These are phyloP conservation scores for Pseudogymnoascus sp. DNA, from an alignment of 2,329 filamentous ascomycete genomes.

Conservation along the genomic window DNA sequence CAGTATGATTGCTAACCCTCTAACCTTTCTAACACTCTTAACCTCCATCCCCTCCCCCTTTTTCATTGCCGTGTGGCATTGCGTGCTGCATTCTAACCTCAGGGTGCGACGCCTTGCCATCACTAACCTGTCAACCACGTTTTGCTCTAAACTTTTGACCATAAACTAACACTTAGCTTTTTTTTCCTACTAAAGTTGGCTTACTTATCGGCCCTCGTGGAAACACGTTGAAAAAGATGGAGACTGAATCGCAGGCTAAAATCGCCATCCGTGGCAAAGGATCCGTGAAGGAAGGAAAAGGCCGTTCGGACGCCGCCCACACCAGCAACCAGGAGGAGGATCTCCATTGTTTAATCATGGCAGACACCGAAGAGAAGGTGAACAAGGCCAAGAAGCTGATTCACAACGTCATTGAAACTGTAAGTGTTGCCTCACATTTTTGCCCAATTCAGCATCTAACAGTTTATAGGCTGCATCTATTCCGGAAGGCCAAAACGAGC, in stretches of 20 bases:
- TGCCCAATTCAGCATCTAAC: slow-evolving; percentile 26
- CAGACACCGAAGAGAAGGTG: slow-evolving; percentile 98
- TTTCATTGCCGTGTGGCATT: slow-evolving; percentile 35
- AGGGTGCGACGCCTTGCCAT: slow-evolving; percentile 28
- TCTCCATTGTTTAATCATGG: slow-evolving; percentile 98
- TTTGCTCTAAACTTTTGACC: slow-evolving; percentile 32
- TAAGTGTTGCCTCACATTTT: slow-evolving; percentile 41
- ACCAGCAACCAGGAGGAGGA: slow-evolving; percentile 99
- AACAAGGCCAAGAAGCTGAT: slow-evolving; percentile 98
- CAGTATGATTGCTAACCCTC: slow-evolving; percentile 99
- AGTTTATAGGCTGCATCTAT: slow-evolving; percentile 80
- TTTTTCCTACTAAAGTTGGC: slow-evolving; percentile 84
- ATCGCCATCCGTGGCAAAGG: slow-evolving; percentile 99
- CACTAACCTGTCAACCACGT: slow-evolving; percentile 30
- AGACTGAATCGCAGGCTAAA: slow-evolving; percentile 92
- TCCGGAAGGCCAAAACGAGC: slow-evolving; percentile 95
- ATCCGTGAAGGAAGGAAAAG: slow-evolving; percentile 99
- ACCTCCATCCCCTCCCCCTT: slow-evolving; percentile 37
- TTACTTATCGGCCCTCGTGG: slow-evolving; percentile 99
- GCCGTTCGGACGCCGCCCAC: slow-evolving; percentile 95
- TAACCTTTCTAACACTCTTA: slow-evolving; percentile 62
- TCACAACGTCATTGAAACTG: slow-evolving; percentile 97
- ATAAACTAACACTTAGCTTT: slow-evolving; percentile 86
- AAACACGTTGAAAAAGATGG: slow-evolving; percentile 99
- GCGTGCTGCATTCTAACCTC: slow-evolving; percentile 24